Evolutionary conservation across 169 alveolate genomes (phyloP).

Genomic region (Amoebophrya sp.): DNA sequence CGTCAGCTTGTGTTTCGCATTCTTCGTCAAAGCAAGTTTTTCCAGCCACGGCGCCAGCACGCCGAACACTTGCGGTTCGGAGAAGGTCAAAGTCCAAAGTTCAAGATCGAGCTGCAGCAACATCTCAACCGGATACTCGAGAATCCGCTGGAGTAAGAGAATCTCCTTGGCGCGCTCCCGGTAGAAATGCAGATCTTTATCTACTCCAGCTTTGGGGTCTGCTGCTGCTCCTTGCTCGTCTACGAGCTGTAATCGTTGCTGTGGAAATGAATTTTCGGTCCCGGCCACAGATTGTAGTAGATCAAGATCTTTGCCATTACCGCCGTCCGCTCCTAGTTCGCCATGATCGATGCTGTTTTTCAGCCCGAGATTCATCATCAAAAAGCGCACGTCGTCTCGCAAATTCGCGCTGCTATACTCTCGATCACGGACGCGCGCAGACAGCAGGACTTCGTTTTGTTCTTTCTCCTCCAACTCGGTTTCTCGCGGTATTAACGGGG

Average conservation of each 20-base stretch:
- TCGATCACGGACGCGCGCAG: constrained; percentile 1
- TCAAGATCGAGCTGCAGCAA: background rate
- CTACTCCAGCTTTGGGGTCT: too few relatives aligned
- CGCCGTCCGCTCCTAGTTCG: too few relatives aligned
- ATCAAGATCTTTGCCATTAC: too few relatives aligned
- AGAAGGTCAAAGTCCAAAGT: background rate
- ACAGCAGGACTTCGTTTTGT: background rate
- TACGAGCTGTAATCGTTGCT: too few relatives aligned
- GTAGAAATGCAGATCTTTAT: too few relatives aligned
- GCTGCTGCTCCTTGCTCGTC: too few relatives aligned
- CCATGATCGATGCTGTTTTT: too few relatives aligned
- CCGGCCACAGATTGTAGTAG: too few relatives aligned
- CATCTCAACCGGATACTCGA: background rate
- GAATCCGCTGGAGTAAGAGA: background rate
- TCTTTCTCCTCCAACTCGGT: background rate
- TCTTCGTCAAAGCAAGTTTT: background rate
- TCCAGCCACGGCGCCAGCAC: background rate
- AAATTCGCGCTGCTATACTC: background rate
- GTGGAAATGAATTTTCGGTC: too few relatives aligned
- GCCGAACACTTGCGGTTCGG: background rate
- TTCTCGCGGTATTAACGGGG: too few relatives aligned
- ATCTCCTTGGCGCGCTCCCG: background rate
- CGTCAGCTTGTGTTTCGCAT: background rate
- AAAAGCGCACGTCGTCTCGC: background rate
- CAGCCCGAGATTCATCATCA: background rate